phyloP scores from a whole-genome alignment of 108 stramenopile genomes.

The Cyclostephanos tholiformis region DNA sequence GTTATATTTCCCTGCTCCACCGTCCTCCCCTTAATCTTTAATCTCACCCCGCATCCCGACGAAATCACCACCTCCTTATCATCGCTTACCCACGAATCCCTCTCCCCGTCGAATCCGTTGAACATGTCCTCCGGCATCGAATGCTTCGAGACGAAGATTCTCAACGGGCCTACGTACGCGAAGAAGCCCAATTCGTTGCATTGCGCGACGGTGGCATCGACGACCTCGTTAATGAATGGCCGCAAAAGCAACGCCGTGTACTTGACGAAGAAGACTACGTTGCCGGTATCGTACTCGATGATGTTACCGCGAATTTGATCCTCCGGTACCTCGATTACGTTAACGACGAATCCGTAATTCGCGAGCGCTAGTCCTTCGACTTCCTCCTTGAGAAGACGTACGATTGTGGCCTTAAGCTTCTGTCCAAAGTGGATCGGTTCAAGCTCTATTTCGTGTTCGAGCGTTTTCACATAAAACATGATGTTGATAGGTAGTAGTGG shows the following conservation, averaged over 20 bases:
- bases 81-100: constrained; percentile 93
- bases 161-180: constrained; percentile 88
- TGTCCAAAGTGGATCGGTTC: constrained; percentile 86
- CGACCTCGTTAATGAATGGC: constrained; percentile 91
- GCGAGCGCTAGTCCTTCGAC: constrained; percentile 91
- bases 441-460: constrained; percentile 87
- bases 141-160: constrained; percentile 93
- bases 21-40: constrained; percentile 90
- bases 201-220: constrained; percentile 90
- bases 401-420: constrained; percentile 83
- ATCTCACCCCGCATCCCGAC: constrained; percentile 86
- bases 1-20: constrained; percentile 92
- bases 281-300: constrained; percentile 92
- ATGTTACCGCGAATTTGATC: constrained; percentile 91
- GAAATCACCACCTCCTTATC: constrained; percentile 93
- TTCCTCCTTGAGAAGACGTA: constrained; percentile 85
- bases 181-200: constrained; percentile 92
- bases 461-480: constrained; percentile 91
- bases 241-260: constrained; percentile 89
- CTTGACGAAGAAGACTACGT: constrained; percentile 88
- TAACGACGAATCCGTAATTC: constrained; percentile 93
- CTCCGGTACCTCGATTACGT: constrained; percentile 91
- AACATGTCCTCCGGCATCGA: constrained; percentile 95
- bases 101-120: constrained; percentile 89
- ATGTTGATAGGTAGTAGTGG: neutral